Conservation (phyloP, 2,329 filamentous ascomycete species). For the Amauroascus niger region DNA sequence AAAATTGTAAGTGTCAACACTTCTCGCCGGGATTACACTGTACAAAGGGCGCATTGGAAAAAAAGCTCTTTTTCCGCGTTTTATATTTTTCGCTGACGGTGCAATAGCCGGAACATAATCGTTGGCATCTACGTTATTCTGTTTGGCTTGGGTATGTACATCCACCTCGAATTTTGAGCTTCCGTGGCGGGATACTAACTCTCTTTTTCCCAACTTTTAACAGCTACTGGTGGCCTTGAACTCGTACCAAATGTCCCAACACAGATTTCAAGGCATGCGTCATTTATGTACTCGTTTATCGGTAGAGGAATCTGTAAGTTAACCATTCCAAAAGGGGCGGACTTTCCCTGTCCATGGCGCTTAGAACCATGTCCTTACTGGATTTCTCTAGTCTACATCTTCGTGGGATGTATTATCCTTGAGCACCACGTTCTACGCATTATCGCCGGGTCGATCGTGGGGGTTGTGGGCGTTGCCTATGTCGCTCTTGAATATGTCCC, state of each 20-base stretch:
- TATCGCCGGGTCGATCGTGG: slow-evolving; percentile 69
- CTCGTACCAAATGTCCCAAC: slow-evolving; percentile 77
- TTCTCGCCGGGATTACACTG: slow-evolving; percentile 21
- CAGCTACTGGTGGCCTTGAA: slow-evolving; percentile 66
- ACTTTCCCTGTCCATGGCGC: neutral
- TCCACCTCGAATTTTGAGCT: neutral
- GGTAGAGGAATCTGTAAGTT: slow-evolving; percentile 86
- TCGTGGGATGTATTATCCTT: slow-evolving; percentile 78
- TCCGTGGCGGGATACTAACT: slow-evolving; percentile 6
- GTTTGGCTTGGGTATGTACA: slow-evolving; percentile 67
- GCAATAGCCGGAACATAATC: slow-evolving; percentile 57
- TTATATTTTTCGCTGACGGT: slow-evolving; percentile 1
- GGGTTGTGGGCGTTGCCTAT: slow-evolving; percentile 69
- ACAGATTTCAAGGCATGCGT: slow-evolving; percentile 84
- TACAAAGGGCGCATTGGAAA: neutral
- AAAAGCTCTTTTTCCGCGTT: neutral
- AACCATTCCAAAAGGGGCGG: neutral
- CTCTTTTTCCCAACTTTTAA: neutral
- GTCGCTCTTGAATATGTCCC: slow-evolving; percentile 64
- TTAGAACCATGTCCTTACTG: neutral
- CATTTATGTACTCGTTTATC: slow-evolving; percentile 95
- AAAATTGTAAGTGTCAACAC: slow-evolving; percentile 18
- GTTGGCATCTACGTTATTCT: slow-evolving; percentile 80
- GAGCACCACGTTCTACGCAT: slow-evolving; percentile 56
- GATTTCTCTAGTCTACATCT: slow-evolving; percentile 79